phyloP scores from a whole-genome alignment of 352 stramenopile genomes.

The Globisporangium acanthophoron region DNA sequence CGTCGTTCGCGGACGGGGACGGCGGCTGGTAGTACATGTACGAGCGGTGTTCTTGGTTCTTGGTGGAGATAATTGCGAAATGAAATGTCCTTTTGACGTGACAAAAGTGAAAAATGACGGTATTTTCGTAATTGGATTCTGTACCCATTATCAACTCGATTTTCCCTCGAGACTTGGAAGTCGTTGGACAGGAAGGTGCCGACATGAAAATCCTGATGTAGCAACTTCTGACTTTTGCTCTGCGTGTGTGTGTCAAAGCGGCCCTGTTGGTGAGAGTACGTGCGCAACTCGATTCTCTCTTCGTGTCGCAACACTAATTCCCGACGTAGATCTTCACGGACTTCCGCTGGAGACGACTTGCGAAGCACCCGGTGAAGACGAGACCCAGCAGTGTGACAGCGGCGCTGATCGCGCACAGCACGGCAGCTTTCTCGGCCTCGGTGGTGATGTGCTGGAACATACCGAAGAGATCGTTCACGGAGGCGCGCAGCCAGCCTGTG shows the following conservation, averaged over 20 bases:
- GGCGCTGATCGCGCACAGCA: conserved; percentile 24
- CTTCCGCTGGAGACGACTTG: conserved; percentile 38
- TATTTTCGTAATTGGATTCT: too few species aligned
- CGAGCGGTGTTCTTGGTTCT: background rate
- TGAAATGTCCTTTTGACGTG: too few species aligned
- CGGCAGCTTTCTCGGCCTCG: conserved; percentile 27
- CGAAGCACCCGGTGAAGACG: conserved; percentile 35
- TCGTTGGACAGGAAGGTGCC: too few species aligned
- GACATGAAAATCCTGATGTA: too few species aligned
- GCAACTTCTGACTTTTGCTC: too few species aligned
- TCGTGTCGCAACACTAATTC: conserved; percentile 4
- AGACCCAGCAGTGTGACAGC: conserved; percentile 24
- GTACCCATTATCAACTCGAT: too few species aligned
- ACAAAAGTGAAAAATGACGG: too few species aligned
- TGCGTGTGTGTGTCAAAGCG: too few species aligned
- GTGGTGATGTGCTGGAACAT: conserved; percentile 42
- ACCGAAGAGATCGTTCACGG: conserved; percentile 37
- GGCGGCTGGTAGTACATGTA: conserved; percentile 12
- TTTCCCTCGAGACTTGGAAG: too few species aligned
- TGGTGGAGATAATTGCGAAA: background rate
- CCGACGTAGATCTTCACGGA: conserved; percentile 52
- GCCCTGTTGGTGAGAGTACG: too few species aligned
- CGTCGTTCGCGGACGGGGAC: conserved; percentile 4
- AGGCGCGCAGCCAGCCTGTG: conserved; percentile 38
- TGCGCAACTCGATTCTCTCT: too few species aligned